Evolutionary conservation across 2,329 filamentous ascomycete species (phyloP).

Genomic region (Paraconiothyrium sp.): DNA sequence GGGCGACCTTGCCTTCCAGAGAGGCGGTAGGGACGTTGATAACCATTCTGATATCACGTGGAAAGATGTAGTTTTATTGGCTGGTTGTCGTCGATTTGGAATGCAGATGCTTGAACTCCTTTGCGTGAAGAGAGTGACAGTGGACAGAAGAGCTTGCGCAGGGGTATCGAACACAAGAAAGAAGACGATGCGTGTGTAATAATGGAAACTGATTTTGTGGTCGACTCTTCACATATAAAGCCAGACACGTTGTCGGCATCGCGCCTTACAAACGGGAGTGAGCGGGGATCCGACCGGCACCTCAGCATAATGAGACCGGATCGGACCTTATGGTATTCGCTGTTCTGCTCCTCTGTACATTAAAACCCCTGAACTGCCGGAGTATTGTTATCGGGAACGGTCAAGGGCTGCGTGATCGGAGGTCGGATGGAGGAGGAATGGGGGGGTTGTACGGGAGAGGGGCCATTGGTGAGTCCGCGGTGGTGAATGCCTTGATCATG

Average conservation of each 20-base stretch:
- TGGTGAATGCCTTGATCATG: not conserved
- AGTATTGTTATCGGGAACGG: constrained; percentile 19
- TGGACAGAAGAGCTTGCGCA: not conserved
- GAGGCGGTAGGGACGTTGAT: constrained; percentile 58
- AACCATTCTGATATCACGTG: constrained; percentile 48
- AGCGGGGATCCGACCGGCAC: constrained; percentile 33
- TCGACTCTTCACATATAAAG: constrained; percentile 10
- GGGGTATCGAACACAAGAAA: constrained; percentile 8
- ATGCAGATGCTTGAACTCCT: not conserved
- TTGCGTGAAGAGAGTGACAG: not conserved
- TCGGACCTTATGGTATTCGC: constrained; percentile 15
- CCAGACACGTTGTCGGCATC: constrained; percentile 6
- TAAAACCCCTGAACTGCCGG: constrained; percentile 15
- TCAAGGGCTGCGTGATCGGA: constrained; percentile 25
- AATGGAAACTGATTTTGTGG: not conserved
- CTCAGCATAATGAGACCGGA: constrained; percentile 6
- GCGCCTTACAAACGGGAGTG: not conserved
- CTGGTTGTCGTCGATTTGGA: not conserved
- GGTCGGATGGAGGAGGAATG: constrained; percentile 32
- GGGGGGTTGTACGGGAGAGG: constrained; percentile 30
- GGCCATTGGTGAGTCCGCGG: constrained; percentile 25
- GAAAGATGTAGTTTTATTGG: constrained; percentile 26
- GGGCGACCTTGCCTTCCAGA: constrained; percentile 63
- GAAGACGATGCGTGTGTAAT: constrained; percentile 1
- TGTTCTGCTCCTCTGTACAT: constrained; percentile 10